Evolutionary conservation across 345 rosid species (phyloP), one percentile per base, ranked within the genome.

Genomic region (Citrus maxima): DNA sequence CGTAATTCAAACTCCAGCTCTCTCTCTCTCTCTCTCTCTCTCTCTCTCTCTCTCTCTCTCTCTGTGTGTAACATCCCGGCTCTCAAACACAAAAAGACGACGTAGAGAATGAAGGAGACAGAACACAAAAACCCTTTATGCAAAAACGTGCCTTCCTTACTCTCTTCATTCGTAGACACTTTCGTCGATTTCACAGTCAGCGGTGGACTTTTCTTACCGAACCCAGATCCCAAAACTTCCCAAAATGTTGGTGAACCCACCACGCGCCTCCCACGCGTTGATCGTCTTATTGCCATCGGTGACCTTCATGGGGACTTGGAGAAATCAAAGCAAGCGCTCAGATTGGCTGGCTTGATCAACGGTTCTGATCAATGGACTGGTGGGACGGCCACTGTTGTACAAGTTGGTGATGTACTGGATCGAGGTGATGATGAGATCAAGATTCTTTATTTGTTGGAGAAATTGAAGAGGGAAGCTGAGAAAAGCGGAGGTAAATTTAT

Each of bases 281-380:
- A 83, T 68, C 96, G 97, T 54, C 87, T 96, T 40, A 77, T 96
- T 58, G 98, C 99, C 49, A 75, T 96, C 55, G 97, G 98, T 5
- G 99, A 94, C 81, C 89, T 96, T 62, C 99, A 95, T 72, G 98
- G 98, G 0, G 98, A 94, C 80, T 83, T 94, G 32, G 85, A 85
- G 5, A 96, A 94, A 85, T 85, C 94, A 24, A 88, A 78, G 72
- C 84, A 96, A 32, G 88, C 97, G 14, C 82, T 96, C 63, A 80
- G 82, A 58, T 83, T 96, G 66, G 95, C 97, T 1, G 97, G 98
- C 10, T 70, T 94, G 37, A 88, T 91, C 68, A 97, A 94, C 84
- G 84, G 65, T 24, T 74, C 79, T 7, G 97, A 88, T 67, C 54
- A 80, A 34, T 94, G 99, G 99, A 68, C 84, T 0, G 97, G 98